Percentiles rank a stretch among this genome's conserved stretches.
Conservation (phyloP, 2,329 filamentous ascomycete species). For the Aspergillus candidus region DNA sequence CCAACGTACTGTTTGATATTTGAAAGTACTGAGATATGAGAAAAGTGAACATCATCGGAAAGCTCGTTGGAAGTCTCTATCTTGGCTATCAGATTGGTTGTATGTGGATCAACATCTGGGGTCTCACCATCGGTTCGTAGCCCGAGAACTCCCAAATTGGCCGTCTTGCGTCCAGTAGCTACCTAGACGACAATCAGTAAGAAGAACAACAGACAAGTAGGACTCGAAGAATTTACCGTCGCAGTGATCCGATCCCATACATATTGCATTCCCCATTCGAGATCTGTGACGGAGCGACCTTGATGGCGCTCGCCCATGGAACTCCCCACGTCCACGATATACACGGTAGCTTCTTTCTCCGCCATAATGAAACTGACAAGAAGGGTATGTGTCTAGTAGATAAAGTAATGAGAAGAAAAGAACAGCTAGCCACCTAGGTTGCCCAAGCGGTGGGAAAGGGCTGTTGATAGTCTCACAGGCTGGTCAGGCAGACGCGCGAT, state of each 20-base stretch:
- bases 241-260: slow-evolving; percentile 88
- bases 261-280: slow-evolving; percentile 86
- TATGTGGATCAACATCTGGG: not conserved
- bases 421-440: not conserved
- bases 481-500: slow-evolving; percentile 39
- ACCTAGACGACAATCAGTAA: slow-evolving; percentile 34
- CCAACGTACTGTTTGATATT: slow-evolving; percentile 53
- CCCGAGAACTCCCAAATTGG: slow-evolving; percentile 71
- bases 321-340: slow-evolving; percentile 78
- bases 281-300: slow-evolving; percentile 68
- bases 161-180: slow-evolving; percentile 65
- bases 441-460: not conserved
- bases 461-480: not conserved
- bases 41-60: slow-evolving; percentile 63
- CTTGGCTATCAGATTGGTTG: slow-evolving; percentile 4
- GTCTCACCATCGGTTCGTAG: slow-evolving; percentile 64
- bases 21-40: slow-evolving; percentile 70
- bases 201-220: not conserved
- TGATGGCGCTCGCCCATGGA: slow-evolving; percentile 72
- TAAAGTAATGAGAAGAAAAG: not conserved
- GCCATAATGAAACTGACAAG: slow-evolving; percentile 59
- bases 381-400: no score
- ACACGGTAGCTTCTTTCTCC: slow-evolving; percentile 87
- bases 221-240: slow-evolving; percentile 50
- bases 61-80: slow-evolving; percentile 63